Percentiles rank a stretch among this genome's conserved stretches.
Evolutionary conservation across 2,329 filamentous ascomycete species (phyloP).

Genomic region (Aspergillus spinulosporus): DNA sequence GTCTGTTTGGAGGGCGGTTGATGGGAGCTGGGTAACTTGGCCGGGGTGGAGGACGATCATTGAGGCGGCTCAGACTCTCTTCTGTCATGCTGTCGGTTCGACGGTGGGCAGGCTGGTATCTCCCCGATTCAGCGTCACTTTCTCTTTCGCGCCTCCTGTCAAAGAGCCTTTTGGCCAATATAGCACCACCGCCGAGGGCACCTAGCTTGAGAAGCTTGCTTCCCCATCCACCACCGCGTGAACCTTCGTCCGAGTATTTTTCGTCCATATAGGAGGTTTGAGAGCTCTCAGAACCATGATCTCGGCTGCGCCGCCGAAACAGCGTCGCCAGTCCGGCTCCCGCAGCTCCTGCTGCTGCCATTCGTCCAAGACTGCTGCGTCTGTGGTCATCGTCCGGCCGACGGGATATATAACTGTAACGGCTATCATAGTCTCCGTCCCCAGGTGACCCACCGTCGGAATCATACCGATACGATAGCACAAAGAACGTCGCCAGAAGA

Average conservation of each 20-base stretch:
- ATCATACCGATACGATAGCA: constrained; percentile 70
- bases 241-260: constrained; percentile 60
- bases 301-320: constrained; percentile 42
- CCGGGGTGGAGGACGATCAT: constrained; percentile 57
- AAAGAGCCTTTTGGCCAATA: constrained; percentile 60
- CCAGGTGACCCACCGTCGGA: constrained; percentile 45
- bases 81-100: constrained; percentile 46
- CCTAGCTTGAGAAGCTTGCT: constrained; percentile 62
- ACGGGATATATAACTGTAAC: constrained; percentile 57
- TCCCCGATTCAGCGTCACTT: constrained; percentile 53
- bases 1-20: constrained; percentile 37
- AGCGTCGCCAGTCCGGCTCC: constrained; percentile 60
- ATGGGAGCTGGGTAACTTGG: constrained; percentile 33
- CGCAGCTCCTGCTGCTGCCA: constrained; percentile 57
- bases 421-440: constrained; percentile 58
- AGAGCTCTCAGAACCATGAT: constrained; percentile 45
- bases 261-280: constrained; percentile 65
- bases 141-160: constrained; percentile 57
- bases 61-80: constrained; percentile 45
- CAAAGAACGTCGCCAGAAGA: constrained; percentile 73
- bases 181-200: constrained; percentile 63
- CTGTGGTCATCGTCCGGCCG: constrained; percentile 52
- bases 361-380: constrained; percentile 47
- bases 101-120: constrained; percentile 55
- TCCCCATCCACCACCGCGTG: constrained; percentile 57